Base-by-base conservation (phyloP, 148 eudicot genomes). In the Suaeda aralocaspica region DNA sequence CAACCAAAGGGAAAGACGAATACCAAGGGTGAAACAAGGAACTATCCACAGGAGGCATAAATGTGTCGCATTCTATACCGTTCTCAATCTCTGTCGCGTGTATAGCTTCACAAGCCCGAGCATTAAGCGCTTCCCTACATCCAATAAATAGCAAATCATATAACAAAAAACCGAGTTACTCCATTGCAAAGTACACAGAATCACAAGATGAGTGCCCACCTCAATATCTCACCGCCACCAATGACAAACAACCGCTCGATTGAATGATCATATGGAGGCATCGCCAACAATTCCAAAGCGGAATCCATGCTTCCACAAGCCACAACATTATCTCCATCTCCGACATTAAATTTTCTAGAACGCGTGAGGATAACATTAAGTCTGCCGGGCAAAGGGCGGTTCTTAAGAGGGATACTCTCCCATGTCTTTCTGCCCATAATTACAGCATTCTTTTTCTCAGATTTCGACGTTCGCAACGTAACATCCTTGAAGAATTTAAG, bases 361-460 rank as follows among this genome's bases (percentile, higher is more conserved):
- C 89, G 93, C 67, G 93, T 91, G 19, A 94, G 80, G 67, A 94
- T 82, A 26, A 91, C 87, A 74, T 94, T 91, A 66, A 94, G 88
- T 69, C 97, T 89, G 57, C 97, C 91, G 33, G 92, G 85, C 75
- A 94, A 78, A 67, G 96, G 96, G 7, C 96, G 85, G 74, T 67
- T 62, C 82, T 77, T 75, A 14, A 68, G 53, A 11, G 97, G 97
- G 59, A 94, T 86, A 69, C 96, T 86, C 75, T 94, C 99, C 99
- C 99, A 94, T 34, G 99, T 94, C 83, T 94, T 94, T 73, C 99
- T 91, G 21, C 97, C 99, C 99, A 94, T 94, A 28, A 94, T 71
- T 42, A 91, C 90, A 28, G 97, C 99, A 82, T 94, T 94, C 79
- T 76, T 91, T 72, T 87, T 94, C 41, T 65, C 78, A 39, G 91